These are phyloP conservation scores for Fraxinus velutina DNA, from an alignment of 305 asterid species.

Conservation along the genomic window DNA sequence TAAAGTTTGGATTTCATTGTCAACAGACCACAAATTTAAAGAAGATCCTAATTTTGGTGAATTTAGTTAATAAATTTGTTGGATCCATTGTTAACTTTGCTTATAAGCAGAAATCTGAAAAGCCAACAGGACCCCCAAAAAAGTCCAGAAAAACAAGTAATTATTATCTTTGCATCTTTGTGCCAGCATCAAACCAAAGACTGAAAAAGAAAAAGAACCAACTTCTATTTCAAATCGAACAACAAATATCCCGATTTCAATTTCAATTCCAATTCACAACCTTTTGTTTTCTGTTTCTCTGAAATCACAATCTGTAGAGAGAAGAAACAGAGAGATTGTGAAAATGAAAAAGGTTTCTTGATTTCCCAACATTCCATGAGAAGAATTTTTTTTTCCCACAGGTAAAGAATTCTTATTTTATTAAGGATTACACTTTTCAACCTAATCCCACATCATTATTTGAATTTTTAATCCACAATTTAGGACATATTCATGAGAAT, in stretches of 20 bases:
- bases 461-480: conserved; percentile 25
- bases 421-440: conserved; percentile 33
- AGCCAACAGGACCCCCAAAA: background rate
- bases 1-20: conserved; percentile 25
- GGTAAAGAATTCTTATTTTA: conserved; percentile 29
- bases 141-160: background rate
- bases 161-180: conserved; percentile 23
- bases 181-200: conserved; percentile 35
- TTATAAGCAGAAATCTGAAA: conserved; percentile 27
- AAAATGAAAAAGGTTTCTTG: conserved; percentile 22
- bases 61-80: conserved; percentile 35
- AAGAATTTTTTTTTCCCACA: conserved; percentile 9
- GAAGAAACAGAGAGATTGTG: conserved; percentile 34
- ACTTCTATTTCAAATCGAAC: conserved; percentile 19
- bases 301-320: conserved; percentile 26
- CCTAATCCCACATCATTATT: conserved; percentile 44
- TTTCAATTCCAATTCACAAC: background rate
- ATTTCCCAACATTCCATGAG: conserved; percentile 34
- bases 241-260: conserved; percentile 3
- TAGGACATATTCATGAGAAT: conserved; percentile 44
- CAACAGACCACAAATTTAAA: conserved; percentile 24
- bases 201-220: conserved; percentile 41
- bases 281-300: conserved; percentile 31
- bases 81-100: conserved; percentile 33
- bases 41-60: conserved; percentile 4